Evolutionary conservation across 129 eudicot species (phyloP), one percentile per base, ranked within the genome.

Genomic region (Lactuca saligna): DNA sequence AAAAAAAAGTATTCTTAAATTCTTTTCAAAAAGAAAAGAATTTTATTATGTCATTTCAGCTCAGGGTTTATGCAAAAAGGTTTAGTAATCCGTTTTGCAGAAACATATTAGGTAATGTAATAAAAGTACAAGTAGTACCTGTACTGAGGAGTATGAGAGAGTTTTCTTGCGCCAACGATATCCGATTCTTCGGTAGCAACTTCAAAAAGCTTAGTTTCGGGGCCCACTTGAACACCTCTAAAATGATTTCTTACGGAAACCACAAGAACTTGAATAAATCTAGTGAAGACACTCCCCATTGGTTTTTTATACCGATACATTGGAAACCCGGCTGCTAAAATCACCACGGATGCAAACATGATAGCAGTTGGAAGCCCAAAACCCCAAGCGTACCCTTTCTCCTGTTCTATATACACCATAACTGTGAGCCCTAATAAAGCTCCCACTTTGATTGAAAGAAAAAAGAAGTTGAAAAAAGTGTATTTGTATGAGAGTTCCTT

Each of bases 381-480:
- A 14, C 97, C 97, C 97, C 97, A 90, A n/a, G 75, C 79, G 41
- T 80, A 90, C 1, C 91, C 97, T 48, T 79, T 77, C 61, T 86
- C 79, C 33, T 79, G 87, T 66, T 82, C 85, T 17, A 84, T 39
- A 46, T 86, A 90, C 33, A 90, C 94, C 82, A 90, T 65, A 4
- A 90, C 78, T 0, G 97, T 90, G 44, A 90, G 84, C 3, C 97
- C 97, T 61, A 90, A 54, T 4, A 90, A 65, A 14, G 94, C 94
- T 8, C 97, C 94, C 59, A 84, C 84, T 76, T 86, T 90, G 39
- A 90, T 86, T 35, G 97, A 91, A 35, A 86, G 84, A 82, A 90
- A 90, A 69, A 90, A 90, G 75, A 91, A 84, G 70, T 86, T 90
- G 78, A 90, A 90, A 35, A 90, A 90, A 3, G 83, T 69, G 54